Conservation (phyloP, 176 grass and related monocot species). For the Thinopyrum elongatum region DNA sequence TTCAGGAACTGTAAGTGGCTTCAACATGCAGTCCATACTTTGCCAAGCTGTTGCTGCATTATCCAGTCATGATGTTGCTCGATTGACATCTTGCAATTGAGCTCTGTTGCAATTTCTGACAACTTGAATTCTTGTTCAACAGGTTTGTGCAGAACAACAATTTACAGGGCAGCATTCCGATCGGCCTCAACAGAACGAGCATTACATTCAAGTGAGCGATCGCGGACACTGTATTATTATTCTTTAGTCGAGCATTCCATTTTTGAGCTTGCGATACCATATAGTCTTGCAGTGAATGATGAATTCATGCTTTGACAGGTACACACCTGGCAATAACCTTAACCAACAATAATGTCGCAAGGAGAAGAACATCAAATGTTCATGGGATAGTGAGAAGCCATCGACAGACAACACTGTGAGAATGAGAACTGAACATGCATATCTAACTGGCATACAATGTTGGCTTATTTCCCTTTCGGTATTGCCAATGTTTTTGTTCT, state of each 20-base stretch:
- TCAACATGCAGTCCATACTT: neutral
- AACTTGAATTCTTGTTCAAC: neutral
- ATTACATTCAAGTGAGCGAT: constrained; percentile 56
- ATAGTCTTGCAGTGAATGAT: neutral
- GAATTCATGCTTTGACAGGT: constrained; percentile 35
- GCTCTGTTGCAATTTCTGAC: neutral
- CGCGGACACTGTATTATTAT: neutral
- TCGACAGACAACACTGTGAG: neutral
- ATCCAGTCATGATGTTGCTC: neutral
- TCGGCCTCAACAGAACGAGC: constrained; percentile 43
- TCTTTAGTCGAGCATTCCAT: neutral
- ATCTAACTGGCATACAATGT: neutral
- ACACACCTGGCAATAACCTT: constrained; percentile 53
- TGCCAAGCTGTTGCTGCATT: neutral
- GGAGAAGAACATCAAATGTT: neutral
- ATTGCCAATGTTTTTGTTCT: neutral
- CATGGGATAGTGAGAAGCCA: neutral
- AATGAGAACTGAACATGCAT: too few relatives aligned
- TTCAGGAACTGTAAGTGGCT: constrained; percentile 63
- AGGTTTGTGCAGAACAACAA: constrained; percentile 78
- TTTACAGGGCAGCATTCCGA: constrained; percentile 51
- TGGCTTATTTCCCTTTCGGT: neutral
- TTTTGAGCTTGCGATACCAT: neutral
- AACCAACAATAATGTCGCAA: neutral
- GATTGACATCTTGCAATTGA: neutral